Evolutionary conservation across 2,329 filamentous ascomycete genomes (phyloP), one percentile per base, ranked within the genome.

Genomic region (Aspergillus japonicus): DNA sequence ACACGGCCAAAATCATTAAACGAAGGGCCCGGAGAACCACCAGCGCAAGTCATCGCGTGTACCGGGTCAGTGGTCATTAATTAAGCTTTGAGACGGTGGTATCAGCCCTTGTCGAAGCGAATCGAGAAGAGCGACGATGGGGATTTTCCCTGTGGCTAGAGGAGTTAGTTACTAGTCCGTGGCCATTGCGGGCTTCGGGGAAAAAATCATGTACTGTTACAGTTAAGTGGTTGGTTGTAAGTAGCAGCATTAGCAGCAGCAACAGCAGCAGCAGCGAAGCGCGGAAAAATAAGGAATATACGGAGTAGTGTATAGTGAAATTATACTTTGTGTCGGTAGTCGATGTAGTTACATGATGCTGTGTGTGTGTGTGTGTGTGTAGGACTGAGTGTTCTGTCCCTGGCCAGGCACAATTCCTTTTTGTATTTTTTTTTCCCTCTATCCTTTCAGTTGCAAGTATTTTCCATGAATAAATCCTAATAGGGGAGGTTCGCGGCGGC

Each of bases 61-160:
- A 60, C 60, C 64, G 57, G 59, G 54, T 61, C 58, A 61, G 58
- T 60, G 58, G 61, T 58, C 62, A 66, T 67, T 60, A 62, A 67
- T 67, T 69, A 69, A 69, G 67, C 67, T 69, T 69, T 63, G 59
- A 56, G 51, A 62, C 60, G 66, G 66, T 63, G 59, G 62, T 64
- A 62, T 64, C 65, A 64, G 59, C 58, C 64, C 60, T 61, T 64
- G 61, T 64, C 56, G 51, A 63, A 62, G 57, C 59, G 58, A 62
- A 61, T 62, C 57, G 57, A 62, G 55, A 57, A 35, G 55, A 50
- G 21, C 24, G 47, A 44, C 16, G 39, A 44, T n/a, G 14, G 14
- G 35, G 39, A 7, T 16, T 19, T 42, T 48, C 26, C 26, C 3
- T 29, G 26, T 29, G 26, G 26, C 26, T 29, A 8, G 26, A 29